Evolutionary conservation across 805 yeast species (phyloP), one percentile per base, ranked within the genome.

Genomic region (Sugiyamaella valdiviana): DNA sequence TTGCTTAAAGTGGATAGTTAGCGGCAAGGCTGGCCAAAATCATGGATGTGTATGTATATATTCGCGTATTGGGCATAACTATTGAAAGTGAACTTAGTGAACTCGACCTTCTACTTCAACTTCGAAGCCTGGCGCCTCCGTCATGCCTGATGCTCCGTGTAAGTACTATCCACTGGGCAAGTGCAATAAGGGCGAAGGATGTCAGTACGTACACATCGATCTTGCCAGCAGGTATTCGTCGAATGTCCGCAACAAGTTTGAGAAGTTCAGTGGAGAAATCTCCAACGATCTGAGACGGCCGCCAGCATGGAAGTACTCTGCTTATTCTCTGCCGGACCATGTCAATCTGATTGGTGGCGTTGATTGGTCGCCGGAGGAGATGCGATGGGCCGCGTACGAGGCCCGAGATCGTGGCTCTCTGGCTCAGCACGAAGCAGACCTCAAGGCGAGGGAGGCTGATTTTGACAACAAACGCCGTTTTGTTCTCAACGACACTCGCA

Each of bases 381-480:
- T 43, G 20, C 49, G 51, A 24, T 46, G 45, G n/a, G 42, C 32
- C 24, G 60, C 54, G 3, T 56, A 56, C 32, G 14, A 46, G 15
- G 53, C 51, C 9, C 19, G 19, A 6, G 42, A 44, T 6, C 40
- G 44, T 14, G 44, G 44, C 9, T 24, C 42, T 6, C 5, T 51
- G 14, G 42, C 42, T 32, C 35, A 40, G n/a, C 41, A 24, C 39
- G 49, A 45, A n/a, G 24, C 21, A 12, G 44, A 44, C 15, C 23
- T 51, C 3, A 36, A 24, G 6, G 6, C 23, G 15, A 66, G 84
- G 57, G 63, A 62, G 17, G 60, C 63, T 12, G 84, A 80, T 53
- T 73, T 75, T 76, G 61, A 65, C 32, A 64, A 63, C 40, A 73
- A 79, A 51, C 49, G 73, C 1, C 48, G 62, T 0, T 69, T 65